Conservation (phyloP, 768 basidiomycete genomes). For the Termitomyces heimii region DNA sequence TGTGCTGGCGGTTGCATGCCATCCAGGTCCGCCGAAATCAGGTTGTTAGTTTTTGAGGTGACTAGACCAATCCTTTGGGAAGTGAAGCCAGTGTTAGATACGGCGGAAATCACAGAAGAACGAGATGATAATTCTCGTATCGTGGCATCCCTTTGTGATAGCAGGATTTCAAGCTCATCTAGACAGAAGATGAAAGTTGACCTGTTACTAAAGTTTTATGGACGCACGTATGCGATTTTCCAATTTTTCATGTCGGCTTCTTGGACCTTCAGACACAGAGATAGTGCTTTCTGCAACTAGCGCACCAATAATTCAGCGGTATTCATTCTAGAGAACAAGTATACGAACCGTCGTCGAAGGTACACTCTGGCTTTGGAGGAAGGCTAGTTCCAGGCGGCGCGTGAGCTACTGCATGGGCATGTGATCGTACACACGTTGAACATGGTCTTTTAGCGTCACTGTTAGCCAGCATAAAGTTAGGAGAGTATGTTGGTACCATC, state of each 20-base stretch:
- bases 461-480: conserved; percentile 1
- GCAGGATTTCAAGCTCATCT: conserved; percentile 67
- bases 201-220: not conserved
- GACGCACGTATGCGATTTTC: conserved; percentile 64
- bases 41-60: not conserved
- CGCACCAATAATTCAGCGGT: not conserved
- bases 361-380: conserved; percentile 60
- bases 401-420: conserved; percentile 62
- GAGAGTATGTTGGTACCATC: conserved; percentile 3
- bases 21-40: conserved; percentile 1
- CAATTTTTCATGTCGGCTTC: conserved; percentile 55
- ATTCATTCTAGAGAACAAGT: not conserved
- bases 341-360: conserved; percentile 63
- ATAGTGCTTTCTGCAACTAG: conserved; percentile 36
- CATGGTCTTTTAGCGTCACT: conserved; percentile 77
- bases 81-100: not conserved
- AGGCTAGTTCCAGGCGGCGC: conserved; percentile 49
- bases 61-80: not conserved
- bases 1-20: conserved; percentile 3
- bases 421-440: conserved; percentile 71
- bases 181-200: not conserved
- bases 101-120: conserved; percentile 2
- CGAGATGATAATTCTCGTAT: conserved; percentile 9
- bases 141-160: conserved; percentile 48
- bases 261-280: conserved; percentile 42